Evolutionary conservation across 192 early-diverging fungal species (phyloP), one percentile per base, ranked within the genome.

Genomic region (Cetraspora pellucida): DNA sequence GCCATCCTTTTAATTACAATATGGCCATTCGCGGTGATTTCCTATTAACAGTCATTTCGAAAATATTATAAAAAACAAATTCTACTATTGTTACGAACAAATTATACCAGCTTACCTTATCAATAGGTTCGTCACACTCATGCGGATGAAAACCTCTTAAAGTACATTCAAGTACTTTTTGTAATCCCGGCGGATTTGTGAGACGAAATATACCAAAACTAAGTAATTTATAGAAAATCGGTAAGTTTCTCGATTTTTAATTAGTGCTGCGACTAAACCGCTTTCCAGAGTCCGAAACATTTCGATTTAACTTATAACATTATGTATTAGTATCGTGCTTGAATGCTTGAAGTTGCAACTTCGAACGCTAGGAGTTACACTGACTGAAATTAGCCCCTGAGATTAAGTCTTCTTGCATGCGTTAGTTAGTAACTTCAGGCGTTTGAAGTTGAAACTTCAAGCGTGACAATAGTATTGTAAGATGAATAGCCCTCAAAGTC

Each of bases 121-220:
- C 87, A 30, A 90, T 86, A 31, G 81, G 80, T 50, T 82, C 59
- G 68, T 88, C 84, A n/a, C 83, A 83, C 21, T 85, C 81, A 74
- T 97, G 95, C 23, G 94, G 95, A 79, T 97, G 95, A 75, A 97
- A 97, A 8, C 85, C 82, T 70, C 88, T 88, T 63, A 90, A 79
- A 46, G 83, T 84, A 77, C 95, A 96, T 9, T 85, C 88, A 60
- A 88, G 87, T 57, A 97, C 92, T 9, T 89, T 80, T 61, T 94
- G 86, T n/a, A 97, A 79, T 43, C 95, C 95, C 11, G 89, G 87
- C 43, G 94, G 93, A 78, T 95, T 93, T 23, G 95, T 96, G 69
- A 97, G 78, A 10, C 95, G 86, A 77, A 96, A 97, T 10, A 95
- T 87, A 58, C 95, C 94, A 80, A 88, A 90, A 49, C 89, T 89